Percentiles rank a stretch among this genome's conserved stretches.
phyloP scores from a whole-genome alignment of 176 grass and related monocot species.

The Phoenix roebelenii region DNA sequence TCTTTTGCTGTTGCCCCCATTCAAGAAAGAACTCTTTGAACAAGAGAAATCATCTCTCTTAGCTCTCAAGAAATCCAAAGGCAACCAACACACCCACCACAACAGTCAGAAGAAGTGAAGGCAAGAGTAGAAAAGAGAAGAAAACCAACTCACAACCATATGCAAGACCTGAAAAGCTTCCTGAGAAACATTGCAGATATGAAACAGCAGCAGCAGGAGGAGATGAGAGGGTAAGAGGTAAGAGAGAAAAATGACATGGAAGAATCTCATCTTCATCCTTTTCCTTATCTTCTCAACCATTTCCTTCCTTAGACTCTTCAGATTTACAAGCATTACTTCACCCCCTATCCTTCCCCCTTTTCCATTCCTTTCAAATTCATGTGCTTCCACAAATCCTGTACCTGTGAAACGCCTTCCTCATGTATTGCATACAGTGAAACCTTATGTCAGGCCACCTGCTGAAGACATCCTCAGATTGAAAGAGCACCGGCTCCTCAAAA shows the following conservation, averaged over 20 bases:
- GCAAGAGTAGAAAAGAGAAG: too few species aligned
- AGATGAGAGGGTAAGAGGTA: too few species aligned
- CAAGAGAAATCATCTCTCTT: too few species aligned
- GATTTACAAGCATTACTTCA: constrained; percentile 9
- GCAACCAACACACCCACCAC: too few species aligned
- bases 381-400: background rate
- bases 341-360: background rate
- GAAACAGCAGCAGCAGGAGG: too few species aligned
- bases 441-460: background rate
- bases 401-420: background rate
- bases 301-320: constrained; percentile 28
- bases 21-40: too few species aligned
- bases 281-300: constrained; percentile 26
- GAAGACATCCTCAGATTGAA: constrained; percentile 28
- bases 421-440: background rate
- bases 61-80: too few species aligned
- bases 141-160: too few species aligned
- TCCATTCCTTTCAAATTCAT: background rate
- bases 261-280: constrained; percentile 27
- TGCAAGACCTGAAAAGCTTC: too few species aligned
- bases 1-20: too few species aligned
- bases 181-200: too few species aligned
- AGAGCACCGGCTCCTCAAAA: constrained; percentile 26
- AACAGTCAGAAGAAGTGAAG: too few species aligned
- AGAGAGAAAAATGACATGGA: background rate